phyloP scores from a whole-genome alignment of 495 filamentous ascomycete species.

The Pyronema domesticum region DNA sequence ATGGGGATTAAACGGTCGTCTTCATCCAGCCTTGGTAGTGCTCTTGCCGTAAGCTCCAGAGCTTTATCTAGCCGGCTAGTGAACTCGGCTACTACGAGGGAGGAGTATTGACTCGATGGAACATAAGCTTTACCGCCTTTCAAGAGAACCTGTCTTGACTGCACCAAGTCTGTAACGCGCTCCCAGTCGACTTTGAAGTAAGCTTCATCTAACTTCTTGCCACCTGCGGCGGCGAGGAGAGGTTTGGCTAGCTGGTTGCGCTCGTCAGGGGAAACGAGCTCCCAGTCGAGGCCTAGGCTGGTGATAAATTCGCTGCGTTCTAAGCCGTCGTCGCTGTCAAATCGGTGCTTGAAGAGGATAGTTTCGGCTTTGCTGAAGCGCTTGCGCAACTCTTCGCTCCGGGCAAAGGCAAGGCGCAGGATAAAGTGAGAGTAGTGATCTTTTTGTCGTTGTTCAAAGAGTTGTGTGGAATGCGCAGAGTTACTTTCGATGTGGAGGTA shows the following conservation, averaged over 20 bases:
- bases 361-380: conserved; percentile 77
- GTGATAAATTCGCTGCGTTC: conserved; percentile 65
- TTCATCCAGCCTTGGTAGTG: conserved; percentile 83
- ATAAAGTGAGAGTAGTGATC: conserved; percentile 99
- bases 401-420: conserved; percentile 78
- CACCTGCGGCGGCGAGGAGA: conserved; percentile 37
- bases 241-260: conserved; percentile 36
- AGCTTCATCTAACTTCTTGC: conserved; percentile 40
- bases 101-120: conserved; percentile 64
- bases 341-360: conserved; percentile 68
- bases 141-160: conserved; percentile 56
- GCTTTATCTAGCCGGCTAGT: conserved; percentile 55
- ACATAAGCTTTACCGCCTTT: conserved; percentile 79
- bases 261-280: conserved; percentile 62
- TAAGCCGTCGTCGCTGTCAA: conserved; percentile 46
- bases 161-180: conserved; percentile 76
- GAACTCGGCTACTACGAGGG: conserved; percentile 79
- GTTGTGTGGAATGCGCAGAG: conserved; percentile 28
- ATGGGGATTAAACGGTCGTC: conserved; percentile 92
- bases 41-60: conserved; percentile 74
- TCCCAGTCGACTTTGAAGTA: conserved; percentile 97
- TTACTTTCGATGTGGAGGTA: conserved; percentile 71
- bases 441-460: conserved; percentile 60
- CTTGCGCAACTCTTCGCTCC: conserved; percentile 77
- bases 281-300: conserved; percentile 61